These are phyloP conservation scores for Toxoplasma gondii DNA, from an alignment of 169 alveolate species.

Conservation along the genomic window DNA sequence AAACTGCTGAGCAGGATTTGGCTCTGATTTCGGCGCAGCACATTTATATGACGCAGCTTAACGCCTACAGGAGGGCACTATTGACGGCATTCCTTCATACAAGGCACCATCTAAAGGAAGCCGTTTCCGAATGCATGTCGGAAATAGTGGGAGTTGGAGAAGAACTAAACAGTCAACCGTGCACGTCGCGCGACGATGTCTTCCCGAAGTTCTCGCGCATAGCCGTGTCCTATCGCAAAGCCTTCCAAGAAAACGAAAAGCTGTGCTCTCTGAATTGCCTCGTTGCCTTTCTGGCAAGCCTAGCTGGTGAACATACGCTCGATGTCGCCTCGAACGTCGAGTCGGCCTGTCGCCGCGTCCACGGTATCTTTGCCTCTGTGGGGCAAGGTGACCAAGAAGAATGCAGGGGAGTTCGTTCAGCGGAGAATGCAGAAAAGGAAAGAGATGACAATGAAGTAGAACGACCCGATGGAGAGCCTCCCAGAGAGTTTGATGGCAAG, in stretches of 20 bases:
- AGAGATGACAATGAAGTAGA: background rate
- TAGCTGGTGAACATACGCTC: background rate
- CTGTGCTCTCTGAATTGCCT: background rate
- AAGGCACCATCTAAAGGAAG: background rate
- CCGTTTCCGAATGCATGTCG: background rate
- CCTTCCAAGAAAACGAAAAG: background rate
- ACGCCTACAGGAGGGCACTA: background rate
- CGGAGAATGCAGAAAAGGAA: background rate
- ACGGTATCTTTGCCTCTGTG: background rate
- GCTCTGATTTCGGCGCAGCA: background rate
- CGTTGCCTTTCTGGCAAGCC: background rate
- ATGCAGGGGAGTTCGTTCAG: background rate
- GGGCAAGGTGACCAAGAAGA: background rate
- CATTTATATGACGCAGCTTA: background rate
- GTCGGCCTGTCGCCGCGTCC: background rate
- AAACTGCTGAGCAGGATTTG: background rate
- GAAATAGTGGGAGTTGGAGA: background rate
- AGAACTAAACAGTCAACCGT: background rate
- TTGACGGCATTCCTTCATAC: background rate
- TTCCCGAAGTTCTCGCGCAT: background rate
- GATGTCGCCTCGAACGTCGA: background rate
- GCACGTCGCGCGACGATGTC: background rate
- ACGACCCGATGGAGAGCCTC: background rate
- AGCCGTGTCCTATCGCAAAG: background rate
- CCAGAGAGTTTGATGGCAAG: background rate